These are phyloP conservation scores for Aspergillus saccharolyticus DNA, from an alignment of 495 filamentous ascomycete species.

Conservation along the genomic window DNA sequence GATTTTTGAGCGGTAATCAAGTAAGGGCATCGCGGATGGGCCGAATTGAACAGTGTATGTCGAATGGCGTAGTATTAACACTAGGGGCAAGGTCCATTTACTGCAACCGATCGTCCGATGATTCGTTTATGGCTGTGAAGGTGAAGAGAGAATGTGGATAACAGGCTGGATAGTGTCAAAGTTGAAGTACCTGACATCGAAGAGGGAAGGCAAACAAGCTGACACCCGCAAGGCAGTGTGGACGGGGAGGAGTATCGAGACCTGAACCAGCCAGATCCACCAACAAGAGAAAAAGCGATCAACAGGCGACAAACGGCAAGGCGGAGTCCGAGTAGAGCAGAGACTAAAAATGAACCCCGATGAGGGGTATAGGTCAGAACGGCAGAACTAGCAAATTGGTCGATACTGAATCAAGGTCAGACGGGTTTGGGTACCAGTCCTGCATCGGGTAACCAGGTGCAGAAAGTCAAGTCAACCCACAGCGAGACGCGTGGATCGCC, in stretches of 20 bases:
- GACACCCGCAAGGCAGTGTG: slow-evolving; percentile 1
- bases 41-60: slow-evolving; percentile 8
- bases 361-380: slow-evolving; percentile 9
- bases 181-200: slow-evolving; percentile 1
- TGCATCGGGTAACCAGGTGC: slow-evolving; percentile 12
- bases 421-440: slow-evolving; percentile 10
- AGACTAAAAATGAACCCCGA: slow-evolving; percentile 8
- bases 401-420: slow-evolving; percentile 11
- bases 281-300: slow-evolving; percentile 14
- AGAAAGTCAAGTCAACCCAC: slow-evolving; percentile 9
- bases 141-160: neutral
- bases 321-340: slow-evolving; percentile 16
- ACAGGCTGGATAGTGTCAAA: neutral
- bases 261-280: slow-evolving; percentile 25
- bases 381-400: slow-evolving; percentile 7
- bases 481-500: slow-evolving; percentile 14
- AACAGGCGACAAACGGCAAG: slow-evolving; percentile 15
- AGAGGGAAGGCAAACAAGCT: neutral
- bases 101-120: slow-evolving; percentile 4
- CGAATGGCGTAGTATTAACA: slow-evolving; percentile 1
- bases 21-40: slow-evolving; percentile 33
- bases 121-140: slow-evolving; percentile 1
- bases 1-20: slow-evolving; percentile 30
- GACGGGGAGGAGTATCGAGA: slow-evolving; percentile 12
- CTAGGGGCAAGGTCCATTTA: slow-evolving; percentile 25